A percentile compares a stretch with the other conserved stretches of the same genome.
Evolutionary conservation across 2,329 filamentous ascomycete species (phyloP).

Genomic region (Ophiostoma himal-ulmi): DNA sequence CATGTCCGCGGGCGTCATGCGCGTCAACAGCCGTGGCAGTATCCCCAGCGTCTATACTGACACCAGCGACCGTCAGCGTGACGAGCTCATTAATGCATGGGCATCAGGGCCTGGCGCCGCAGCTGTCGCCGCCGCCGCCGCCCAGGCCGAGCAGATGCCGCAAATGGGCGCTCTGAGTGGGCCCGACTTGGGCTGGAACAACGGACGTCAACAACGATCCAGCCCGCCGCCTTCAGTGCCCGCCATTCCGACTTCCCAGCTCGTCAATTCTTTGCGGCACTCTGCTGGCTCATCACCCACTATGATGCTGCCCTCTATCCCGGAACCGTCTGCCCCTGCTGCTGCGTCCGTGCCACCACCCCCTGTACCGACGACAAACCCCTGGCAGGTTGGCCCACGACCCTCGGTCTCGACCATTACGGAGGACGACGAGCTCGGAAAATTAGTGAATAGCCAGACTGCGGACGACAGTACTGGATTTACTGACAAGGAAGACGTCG

Average conservation of each 20-base stretch:
- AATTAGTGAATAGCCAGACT: neutral
- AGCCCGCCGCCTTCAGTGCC: slow-evolving; percentile 3
- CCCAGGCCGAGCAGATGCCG: neutral
- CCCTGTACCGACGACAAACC: slow-evolving; percentile 23
- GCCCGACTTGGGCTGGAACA: slow-evolving; percentile 26
- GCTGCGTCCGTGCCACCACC: slow-evolving; percentile 21
- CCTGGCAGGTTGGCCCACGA: slow-evolving; percentile 26
- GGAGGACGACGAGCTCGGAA: slow-evolving; percentile 21
- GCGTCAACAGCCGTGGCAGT: slow-evolving; percentile 19
- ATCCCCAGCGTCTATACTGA: slow-evolving; percentile 14
- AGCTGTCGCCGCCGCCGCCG: neutral
- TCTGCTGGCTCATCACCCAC: slow-evolving; percentile 12
- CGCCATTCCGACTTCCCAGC: neutral
- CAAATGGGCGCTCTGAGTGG: slow-evolving; percentile 26
- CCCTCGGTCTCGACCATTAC: slow-evolving; percentile 23
- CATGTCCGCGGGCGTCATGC: neutral
- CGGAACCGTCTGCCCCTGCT: slow-evolving; percentile 19
- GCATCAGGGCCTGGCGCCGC: neutral
- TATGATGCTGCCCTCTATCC: slow-evolving; percentile 10
- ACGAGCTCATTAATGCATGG: slow-evolving; percentile 10
- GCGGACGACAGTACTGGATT: neutral
- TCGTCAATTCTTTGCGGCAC: slow-evolving; percentile 10
- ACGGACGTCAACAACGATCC: slow-evolving; percentile 12
- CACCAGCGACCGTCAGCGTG: slow-evolving; percentile 3
- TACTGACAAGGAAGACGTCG: neutral